phyloP scores from a whole-genome alignment of 768 basidiomycete genomes.

The Boletus reticuloceps region DNA sequence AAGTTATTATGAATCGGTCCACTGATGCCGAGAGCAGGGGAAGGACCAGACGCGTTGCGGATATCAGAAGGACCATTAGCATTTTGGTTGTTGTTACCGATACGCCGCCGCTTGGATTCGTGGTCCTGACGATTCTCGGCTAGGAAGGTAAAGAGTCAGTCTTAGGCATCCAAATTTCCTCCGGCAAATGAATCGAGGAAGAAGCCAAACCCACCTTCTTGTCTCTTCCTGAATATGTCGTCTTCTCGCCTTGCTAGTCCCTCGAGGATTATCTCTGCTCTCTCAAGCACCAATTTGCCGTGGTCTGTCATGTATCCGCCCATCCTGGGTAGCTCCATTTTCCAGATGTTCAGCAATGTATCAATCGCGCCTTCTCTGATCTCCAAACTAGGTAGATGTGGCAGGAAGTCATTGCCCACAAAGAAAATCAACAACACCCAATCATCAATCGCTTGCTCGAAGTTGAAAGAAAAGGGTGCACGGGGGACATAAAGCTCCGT shows the following conservation, averaged over 20 bases:
- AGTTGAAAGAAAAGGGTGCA: conserved; percentile 79
- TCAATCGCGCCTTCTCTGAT: conserved; percentile 99
- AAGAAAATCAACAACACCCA: conserved; percentile 99
- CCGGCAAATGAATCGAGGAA: conserved; percentile 3
- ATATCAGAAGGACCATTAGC: conserved; percentile 39
- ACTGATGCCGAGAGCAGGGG: conserved; percentile 28
- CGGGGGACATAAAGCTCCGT: conserved; percentile 87
- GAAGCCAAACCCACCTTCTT: conserved; percentile 69
- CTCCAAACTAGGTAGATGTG: conserved; percentile 96
- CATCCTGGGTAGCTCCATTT: conserved; percentile 89
- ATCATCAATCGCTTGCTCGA: conserved; percentile 98
- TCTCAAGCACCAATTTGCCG: conserved; percentile 78
- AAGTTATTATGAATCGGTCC: conserved; percentile 53
- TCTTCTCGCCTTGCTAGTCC: conserved; percentile 93
- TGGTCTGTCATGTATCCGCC: conserved; percentile 96
- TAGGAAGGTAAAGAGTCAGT: conserved; percentile 33
- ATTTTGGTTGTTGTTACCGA: conserved; percentile 43
- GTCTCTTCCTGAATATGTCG: conserved; percentile 89
- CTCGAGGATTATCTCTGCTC: conserved; percentile 93
- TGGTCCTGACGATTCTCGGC: conserved; percentile 94
- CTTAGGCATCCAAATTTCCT: conserved; percentile 4
- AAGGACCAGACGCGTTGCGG: conserved; percentile 30
- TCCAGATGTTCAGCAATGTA: conserved; percentile 95
- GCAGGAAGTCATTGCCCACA: conserved; percentile 97
- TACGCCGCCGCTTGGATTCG: conserved; percentile 84